A percentile compares a stretch with the other conserved stretches of the same genome.
Conservation (phyloP, 768 basidiomycete genomes). For the Paxillus rubicundulus region DNA sequence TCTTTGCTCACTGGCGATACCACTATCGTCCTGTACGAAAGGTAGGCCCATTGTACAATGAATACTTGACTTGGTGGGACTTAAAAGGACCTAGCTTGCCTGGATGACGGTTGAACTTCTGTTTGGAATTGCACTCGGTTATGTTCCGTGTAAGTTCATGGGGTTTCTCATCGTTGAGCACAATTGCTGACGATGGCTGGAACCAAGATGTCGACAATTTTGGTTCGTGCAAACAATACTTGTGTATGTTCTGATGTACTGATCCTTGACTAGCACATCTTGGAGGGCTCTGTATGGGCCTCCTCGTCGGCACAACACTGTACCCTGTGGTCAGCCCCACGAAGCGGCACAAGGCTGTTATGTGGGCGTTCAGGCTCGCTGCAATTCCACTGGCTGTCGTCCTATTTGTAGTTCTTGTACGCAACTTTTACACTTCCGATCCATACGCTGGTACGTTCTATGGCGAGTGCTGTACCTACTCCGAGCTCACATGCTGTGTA, state of each 20-base stretch:
- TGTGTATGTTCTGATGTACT: not conserved
- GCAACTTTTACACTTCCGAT: conserved; percentile 89
- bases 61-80: not conserved
- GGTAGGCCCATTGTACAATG: conserved; percentile 39
- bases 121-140: conserved; percentile 82
- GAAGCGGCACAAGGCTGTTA: conserved; percentile 65
- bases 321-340: conserved; percentile 88
- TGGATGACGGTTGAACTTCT: conserved; percentile 86
- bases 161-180: not conserved
- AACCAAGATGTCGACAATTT: conserved; percentile 84
- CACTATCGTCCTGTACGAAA: conserved; percentile 78
- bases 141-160: conserved; percentile 66
- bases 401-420: conserved; percentile 75
- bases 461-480: not conserved
- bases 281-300: conserved; percentile 82
- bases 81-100: conserved; percentile 50
- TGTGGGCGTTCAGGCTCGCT: conserved; percentile 69
- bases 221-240: conserved; percentile 40
- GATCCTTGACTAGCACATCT: conserved; percentile 65
- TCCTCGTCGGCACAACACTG: conserved; percentile 78
- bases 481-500: conserved; percentile 24
- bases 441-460: conserved; percentile 69
- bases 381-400: conserved; percentile 76
- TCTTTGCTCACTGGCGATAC: conserved; percentile 90
- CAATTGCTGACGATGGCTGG: conserved; percentile 19